Evolutionary conservation across 805 yeast genomes (phyloP).

Genomic region (Ogataea siamensis): DNA sequence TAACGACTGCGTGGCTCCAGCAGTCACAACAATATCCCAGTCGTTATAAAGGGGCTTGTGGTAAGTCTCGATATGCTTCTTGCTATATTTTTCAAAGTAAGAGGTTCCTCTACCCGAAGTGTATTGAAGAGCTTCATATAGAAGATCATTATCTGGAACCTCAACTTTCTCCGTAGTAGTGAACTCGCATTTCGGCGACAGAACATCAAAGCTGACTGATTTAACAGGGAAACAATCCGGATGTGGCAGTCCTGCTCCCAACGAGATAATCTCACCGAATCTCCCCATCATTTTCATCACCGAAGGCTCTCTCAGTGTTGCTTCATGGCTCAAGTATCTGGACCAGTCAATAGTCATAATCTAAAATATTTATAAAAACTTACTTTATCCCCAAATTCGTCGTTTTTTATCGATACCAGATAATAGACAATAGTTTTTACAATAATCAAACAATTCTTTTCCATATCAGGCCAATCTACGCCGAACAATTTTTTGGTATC

Average conservation of each 20-base stretch:
- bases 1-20: constrained; percentile 91
- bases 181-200: constrained; percentile 45
- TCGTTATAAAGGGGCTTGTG: constrained; percentile 48
- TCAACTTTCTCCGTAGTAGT: constrained; percentile 25
- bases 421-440: background rate
- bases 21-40: constrained; percentile 70
- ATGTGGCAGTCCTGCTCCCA: constrained; percentile 60
- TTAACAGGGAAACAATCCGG: constrained; percentile 51
- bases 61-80: constrained; percentile 40
- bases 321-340: constrained; percentile 28
- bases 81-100: constrained; percentile 40
- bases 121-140: constrained; percentile 51
- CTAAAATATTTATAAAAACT: background rate
- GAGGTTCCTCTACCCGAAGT: constrained; percentile 48
- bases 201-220: constrained; percentile 25
- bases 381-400: too few relatives aligned
- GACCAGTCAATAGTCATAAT: constrained; percentile 31
- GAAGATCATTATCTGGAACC: constrained; percentile 24
- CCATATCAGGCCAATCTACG: background rate
- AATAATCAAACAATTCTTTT: background rate
- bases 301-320: constrained; percentile 28
- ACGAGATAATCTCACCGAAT: constrained; percentile 39
- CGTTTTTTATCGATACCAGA: background rate
- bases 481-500: background rate
- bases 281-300: constrained; percentile 28